phyloP scores from a whole-genome alignment of 129 eudicot species.

The Glebionis coronaria region DNA sequence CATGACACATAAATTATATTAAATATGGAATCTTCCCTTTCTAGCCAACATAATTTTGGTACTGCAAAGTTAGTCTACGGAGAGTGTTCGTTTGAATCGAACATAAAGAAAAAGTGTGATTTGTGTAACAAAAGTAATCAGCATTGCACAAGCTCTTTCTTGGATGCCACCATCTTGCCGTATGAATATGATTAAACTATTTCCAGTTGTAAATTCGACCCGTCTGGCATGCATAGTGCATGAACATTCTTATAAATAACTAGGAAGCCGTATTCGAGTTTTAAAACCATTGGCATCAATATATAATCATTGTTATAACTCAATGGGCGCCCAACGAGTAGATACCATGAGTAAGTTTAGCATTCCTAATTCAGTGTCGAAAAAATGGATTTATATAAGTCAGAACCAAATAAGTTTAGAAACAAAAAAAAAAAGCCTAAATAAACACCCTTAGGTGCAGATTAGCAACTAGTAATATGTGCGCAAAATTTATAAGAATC shows the following conservation, averaged over 20 bases:
- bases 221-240: not conserved
- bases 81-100: conserved; percentile 21
- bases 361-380: no score
- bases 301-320: not conserved
- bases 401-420: no score
- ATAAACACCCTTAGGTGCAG: not conserved
- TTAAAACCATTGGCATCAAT: not conserved
- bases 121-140: conserved; percentile 22
- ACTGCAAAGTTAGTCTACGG: conserved; percentile 27
- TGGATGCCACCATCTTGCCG: conserved; percentile 12
- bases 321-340: not conserved
- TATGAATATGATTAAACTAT: not conserved
- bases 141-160: conserved; percentile 17
- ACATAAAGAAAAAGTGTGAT: conserved; percentile 13
- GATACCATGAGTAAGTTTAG: no score
- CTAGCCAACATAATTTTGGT: conserved; percentile 16
- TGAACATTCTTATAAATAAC: conserved; percentile 3
- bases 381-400: not conserved
- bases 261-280: not conserved
- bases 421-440: no score
- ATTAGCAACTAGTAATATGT: no score
- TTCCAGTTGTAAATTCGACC: not conserved
- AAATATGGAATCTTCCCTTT: conserved; percentile 29
- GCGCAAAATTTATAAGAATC: no score
- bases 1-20: conserved; percentile 6